Base-by-base conservation (phyloP, 805 yeast species). In the Schwanniomyces polymorphus region DNA sequence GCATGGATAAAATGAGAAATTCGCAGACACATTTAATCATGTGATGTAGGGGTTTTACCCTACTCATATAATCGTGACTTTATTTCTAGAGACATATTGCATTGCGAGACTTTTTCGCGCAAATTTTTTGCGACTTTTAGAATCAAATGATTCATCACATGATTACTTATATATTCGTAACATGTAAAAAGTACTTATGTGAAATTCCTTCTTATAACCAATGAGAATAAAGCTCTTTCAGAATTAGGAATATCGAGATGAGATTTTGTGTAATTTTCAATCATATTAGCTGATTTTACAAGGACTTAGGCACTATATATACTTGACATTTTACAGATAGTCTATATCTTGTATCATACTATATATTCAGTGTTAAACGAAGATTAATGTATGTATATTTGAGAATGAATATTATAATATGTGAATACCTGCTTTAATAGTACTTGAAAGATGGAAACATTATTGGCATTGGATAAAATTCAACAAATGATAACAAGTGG, bases 281-380 rank as follows among this genome's bases (percentile, higher is more conserved):
- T 16, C 23, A 42, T 42, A 42, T 42, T 42, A 34, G 44, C 44
- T 42, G 44, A 42, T 42, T 42, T 42, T 42, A 25, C 27, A 8
- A 41, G 27, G 26, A n/a, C 31, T 25, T 38, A n/a, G 26, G 26
- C 16, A 14, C 12, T 38, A 38, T 38, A 38, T 38, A 18, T 21
- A 34, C 26, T 11, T 21, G 39, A 25, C 12, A 25, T 26, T 12
- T 18, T 23, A 25, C 28, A 26, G 41, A 26, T 38, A 38, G 28
- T 38, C 31, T 38, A 38, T 38, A 38, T 37, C 39, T 37, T 37
- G 39, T 37, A 21, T 31, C 17, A 37, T 37, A 21, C n/a, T 37
- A 37, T 37, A 37, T 37, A 37, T 37, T 37, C 39, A 21, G 27
- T 37, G 14, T 23, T 37, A 37, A 26, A 23, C 39, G 14, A 37